Conservation (phyloP, 2,329 filamentous ascomycete genomes). For the Periconia sp. region DNA sequence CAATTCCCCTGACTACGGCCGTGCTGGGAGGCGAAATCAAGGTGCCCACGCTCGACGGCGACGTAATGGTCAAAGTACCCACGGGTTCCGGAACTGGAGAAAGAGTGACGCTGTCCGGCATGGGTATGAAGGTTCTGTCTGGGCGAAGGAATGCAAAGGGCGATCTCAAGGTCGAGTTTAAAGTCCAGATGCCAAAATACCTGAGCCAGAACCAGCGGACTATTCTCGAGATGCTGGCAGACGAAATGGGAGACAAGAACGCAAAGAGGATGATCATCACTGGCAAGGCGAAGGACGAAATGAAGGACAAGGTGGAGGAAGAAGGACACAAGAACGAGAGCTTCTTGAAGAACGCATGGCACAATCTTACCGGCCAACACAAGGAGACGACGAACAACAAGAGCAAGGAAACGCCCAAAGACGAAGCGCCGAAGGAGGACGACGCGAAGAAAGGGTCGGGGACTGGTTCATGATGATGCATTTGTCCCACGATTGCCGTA, state of each 20-base stretch:
- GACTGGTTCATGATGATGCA: slow-evolving; percentile 22
- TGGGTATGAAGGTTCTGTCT: slow-evolving; percentile 89
- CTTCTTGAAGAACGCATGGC: slow-evolving; percentile 92
- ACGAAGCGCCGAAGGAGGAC: slow-evolving; percentile 16
- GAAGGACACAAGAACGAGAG: slow-evolving; percentile 76
- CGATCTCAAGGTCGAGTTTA: slow-evolving; percentile 92
- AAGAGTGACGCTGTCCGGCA: slow-evolving; percentile 83
- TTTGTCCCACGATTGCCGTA: not conserved
- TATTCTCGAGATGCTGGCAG: slow-evolving; percentile 92
- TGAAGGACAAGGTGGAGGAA: slow-evolving; percentile 17
- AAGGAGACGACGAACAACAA: slow-evolving; percentile 42
- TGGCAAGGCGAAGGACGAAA: slow-evolving; percentile 50
- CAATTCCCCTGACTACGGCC: slow-evolving; percentile 90
- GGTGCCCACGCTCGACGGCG: slow-evolving; percentile 87
- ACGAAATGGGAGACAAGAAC: slow-evolving; percentile 92
- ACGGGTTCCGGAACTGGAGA: slow-evolving; percentile 94
- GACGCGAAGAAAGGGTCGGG: slow-evolving; percentile 43
- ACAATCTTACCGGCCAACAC: slow-evolving; percentile 81
- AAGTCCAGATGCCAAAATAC: slow-evolving; percentile 94
- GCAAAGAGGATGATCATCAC: slow-evolving; percentile 94
- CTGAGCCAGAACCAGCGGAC: slow-evolving; percentile 89
- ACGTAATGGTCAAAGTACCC: slow-evolving; percentile 87
- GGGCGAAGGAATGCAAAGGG: slow-evolving; percentile 71
- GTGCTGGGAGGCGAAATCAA: slow-evolving; percentile 88
- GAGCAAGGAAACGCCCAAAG: slow-evolving; percentile 22